phyloP scores from a whole-genome alignment of 768 basidiomycete genomes.

The Hygrophoropsis aurantiaca region DNA sequence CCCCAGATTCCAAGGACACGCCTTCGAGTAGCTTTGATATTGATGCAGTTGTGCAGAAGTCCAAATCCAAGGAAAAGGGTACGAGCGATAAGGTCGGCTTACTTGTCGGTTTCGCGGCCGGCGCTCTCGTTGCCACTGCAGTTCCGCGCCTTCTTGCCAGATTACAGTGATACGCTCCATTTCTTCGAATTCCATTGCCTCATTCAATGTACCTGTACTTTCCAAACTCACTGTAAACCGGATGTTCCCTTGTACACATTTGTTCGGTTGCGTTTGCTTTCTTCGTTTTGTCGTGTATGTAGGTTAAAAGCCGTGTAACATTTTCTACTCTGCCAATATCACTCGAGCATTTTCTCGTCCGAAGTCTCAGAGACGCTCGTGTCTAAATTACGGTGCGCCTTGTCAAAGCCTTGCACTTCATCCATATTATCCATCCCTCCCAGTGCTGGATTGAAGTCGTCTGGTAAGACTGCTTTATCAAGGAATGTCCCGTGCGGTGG shows the following conservation, averaged over 20 bases:
- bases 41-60: constrained; percentile 7
- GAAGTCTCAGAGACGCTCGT: too few species aligned
- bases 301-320: too few species aligned
- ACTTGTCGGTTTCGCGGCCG: constrained; percentile 16
- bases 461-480: constrained; percentile 5
- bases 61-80: background rate
- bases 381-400: too few species aligned
- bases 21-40: constrained; percentile 19
- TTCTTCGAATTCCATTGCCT: background rate
- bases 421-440: constrained; percentile 1
- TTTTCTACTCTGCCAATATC: background rate
- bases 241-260: too few species aligned
- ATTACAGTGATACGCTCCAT: constrained; percentile 3
- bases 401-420: background rate
- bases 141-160: constrained; percentile 9
- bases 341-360: background rate
- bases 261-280: too few species aligned
- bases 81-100: constrained; percentile 4
- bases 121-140: constrained; percentile 9
- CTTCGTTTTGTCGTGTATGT: too few species aligned
- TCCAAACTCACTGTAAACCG: background rate
- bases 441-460: background rate
- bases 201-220: background rate
- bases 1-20: constrained; percentile 13
- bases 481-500: constrained; percentile 5